phyloP scores from a whole-genome alignment of 1,284 basidiomycete genomes.

The Trametes sp. region DNA sequence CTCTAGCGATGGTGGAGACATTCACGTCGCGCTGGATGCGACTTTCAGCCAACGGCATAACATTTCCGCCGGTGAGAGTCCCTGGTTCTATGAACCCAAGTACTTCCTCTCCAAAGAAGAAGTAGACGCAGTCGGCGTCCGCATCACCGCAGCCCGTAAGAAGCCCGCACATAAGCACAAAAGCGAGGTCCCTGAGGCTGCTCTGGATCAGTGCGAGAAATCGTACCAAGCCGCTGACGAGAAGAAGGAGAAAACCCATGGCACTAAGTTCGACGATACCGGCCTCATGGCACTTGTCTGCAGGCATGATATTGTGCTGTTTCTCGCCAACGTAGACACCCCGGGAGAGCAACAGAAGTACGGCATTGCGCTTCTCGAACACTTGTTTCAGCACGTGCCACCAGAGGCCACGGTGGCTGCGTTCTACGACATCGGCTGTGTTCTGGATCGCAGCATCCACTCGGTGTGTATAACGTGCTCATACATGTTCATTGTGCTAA shows the following conservation, averaged over 20 bases:
- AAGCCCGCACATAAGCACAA: constrained; percentile 12
- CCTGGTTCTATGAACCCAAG: constrained; percentile 38
- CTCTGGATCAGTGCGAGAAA: constrained; percentile 44
- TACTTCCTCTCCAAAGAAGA: constrained; percentile 40
- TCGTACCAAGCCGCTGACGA: constrained; percentile 46
- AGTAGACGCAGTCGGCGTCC: constrained; percentile 38
- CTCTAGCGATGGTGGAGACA: constrained; percentile 17
- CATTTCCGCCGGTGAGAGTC: constrained; percentile 35
- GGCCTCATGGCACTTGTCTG: constrained; percentile 47
- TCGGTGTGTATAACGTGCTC: constrained; percentile 34
- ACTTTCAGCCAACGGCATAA: constrained; percentile 45
- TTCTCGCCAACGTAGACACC: constrained; percentile 49
- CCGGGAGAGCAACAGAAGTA: constrained; percentile 53
- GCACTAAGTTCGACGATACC: constrained; percentile 40
- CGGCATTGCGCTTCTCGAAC: constrained; percentile 43
- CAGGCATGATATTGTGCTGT: constrained; percentile 47
- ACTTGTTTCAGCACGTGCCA: constrained; percentile 41
- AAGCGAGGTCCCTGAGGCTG: constrained; percentile 39
- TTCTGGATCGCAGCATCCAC: constrained; percentile 42
- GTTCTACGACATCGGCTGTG: constrained; percentile 51
- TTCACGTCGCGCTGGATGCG: constrained; percentile 42
- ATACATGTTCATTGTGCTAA: not conserved
- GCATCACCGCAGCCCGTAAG: constrained; percentile 36
- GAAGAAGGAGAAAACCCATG: constrained; percentile 37
- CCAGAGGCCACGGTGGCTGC: constrained; percentile 40